phyloP scores from a whole-genome alignment of 768 basidiomycete genomes.

The Inosperma sp. region DNA sequence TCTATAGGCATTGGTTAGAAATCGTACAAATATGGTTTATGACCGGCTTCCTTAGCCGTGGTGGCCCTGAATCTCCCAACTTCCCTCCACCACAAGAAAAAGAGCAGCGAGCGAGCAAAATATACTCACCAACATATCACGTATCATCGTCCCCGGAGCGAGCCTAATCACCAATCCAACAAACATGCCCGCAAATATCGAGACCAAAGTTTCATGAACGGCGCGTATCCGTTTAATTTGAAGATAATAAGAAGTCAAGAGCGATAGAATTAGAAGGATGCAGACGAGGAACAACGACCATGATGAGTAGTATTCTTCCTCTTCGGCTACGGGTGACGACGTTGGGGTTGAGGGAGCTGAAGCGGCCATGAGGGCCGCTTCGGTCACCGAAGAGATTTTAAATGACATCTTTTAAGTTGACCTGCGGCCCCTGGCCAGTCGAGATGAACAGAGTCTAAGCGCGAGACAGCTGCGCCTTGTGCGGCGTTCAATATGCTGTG shows the following conservation, averaged over 20 bases:
- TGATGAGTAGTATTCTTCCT: conserved; percentile 87
- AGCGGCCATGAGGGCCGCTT: conserved; percentile 28
- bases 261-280: conserved; percentile 85
- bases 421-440: no score
- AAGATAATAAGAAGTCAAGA: conserved; percentile 96
- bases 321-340: conserved; percentile 47
- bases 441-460: no score
- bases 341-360: conserved; percentile 32
- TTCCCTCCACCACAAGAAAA: not conserved
- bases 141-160: conserved; percentile 88
- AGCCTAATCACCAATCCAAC: conserved; percentile 90
- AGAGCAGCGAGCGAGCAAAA: not conserved
- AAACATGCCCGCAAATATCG: conserved; percentile 93
- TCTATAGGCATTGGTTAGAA: no score
- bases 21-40: no score
- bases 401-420: no score
- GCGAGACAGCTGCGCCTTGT: no score
- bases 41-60: no score
- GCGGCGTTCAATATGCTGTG: no score
- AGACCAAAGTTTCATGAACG: conserved; percentile 93
- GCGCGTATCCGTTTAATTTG: conserved; percentile 95
- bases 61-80: no score
- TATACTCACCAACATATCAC: conserved; percentile 89
- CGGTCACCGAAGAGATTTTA: not conserved
- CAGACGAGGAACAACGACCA: conserved; percentile 95